Conservation (phyloP, 148 eudicot genomes). For the Euryodendron excelsum region DNA sequence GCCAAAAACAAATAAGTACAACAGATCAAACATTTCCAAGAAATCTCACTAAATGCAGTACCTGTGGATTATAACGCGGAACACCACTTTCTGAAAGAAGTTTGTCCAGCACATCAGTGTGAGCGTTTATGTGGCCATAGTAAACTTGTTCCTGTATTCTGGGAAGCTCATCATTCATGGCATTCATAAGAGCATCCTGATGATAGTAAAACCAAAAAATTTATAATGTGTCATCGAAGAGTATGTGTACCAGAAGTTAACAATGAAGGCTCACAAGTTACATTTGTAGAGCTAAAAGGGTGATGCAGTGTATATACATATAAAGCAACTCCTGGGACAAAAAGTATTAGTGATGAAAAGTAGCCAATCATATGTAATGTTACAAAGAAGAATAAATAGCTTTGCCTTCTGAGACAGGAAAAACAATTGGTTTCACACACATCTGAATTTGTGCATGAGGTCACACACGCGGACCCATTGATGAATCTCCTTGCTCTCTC, state of each 20-base stretch:
- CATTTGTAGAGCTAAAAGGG: background rate
- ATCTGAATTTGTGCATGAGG: background rate
- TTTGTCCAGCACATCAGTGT: conserved; percentile 86
- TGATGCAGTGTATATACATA: background rate
- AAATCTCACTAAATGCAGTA: conserved; percentile 24
- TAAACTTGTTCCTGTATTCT: conserved; percentile 98
- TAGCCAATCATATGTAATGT: background rate
- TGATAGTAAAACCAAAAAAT: conserved; percentile 6
- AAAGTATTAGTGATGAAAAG: background rate
- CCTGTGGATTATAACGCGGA: conserved; percentile 92
- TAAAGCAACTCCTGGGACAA: background rate
- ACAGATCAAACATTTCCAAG: background rate
- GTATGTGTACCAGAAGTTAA: background rate
- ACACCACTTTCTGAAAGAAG: conserved; percentile 86
- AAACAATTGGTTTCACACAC: background rate
- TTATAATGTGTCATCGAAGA: conserved; percentile 4
- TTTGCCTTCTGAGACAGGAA: background rate
- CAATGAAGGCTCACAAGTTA: background rate
- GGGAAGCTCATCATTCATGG: conserved; percentile 96
- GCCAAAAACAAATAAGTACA: background rate
- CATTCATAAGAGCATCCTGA: conserved; percentile 77
- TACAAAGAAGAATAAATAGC: background rate
- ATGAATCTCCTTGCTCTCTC: background rate
- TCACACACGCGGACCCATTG: background rate
- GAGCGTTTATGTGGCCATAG: conserved; percentile 82